Percentiles rank a stretch among this genome's conserved stretches.
Evolutionary conservation across 169 alveolate species (phyloP).

Genomic region (Plasmodium cynomolgi): DNA sequence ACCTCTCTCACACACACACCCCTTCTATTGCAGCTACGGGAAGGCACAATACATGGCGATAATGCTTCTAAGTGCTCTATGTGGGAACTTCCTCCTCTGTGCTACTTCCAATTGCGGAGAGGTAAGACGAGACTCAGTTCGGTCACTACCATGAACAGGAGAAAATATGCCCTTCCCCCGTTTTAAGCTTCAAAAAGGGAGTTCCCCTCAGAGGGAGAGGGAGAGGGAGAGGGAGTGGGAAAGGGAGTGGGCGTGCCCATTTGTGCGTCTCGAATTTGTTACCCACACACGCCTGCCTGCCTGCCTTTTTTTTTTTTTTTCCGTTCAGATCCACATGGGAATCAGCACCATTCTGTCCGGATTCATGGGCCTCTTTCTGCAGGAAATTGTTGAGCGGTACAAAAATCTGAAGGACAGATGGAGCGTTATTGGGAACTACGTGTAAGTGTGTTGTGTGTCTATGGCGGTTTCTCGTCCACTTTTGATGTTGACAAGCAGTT

Average conservation of each 20-base stretch:
- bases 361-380: slow-evolving; percentile 42
- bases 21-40: slow-evolving; percentile 17
- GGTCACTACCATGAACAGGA: background rate
- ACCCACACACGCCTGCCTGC: background rate
- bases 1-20: background rate
- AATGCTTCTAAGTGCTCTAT: slow-evolving; percentile 18
- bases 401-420: background rate
- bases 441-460: slow-evolving; percentile 1
- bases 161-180: background rate
- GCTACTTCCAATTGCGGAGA: slow-evolving; percentile 26
- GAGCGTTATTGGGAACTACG: slow-evolving; percentile 9
- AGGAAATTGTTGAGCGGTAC: slow-evolving; percentile 4
- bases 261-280: background rate
- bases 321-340: slow-evolving; percentile 38
- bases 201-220: background rate
- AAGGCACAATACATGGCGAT: background rate
- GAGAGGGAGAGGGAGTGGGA: too few relatives aligned
- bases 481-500: background rate
- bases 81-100: slow-evolving; percentile 37
- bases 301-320: background rate
- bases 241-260: too few relatives aligned
- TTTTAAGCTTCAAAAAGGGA: background rate
- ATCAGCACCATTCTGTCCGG: slow-evolving; percentile 38
- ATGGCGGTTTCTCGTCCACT: background rate
- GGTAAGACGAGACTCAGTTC: background rate